These are phyloP conservation scores for Bonia amplexicaulis DNA, from an alignment of 176 grass and related monocot species.

Conservation along the genomic window DNA sequence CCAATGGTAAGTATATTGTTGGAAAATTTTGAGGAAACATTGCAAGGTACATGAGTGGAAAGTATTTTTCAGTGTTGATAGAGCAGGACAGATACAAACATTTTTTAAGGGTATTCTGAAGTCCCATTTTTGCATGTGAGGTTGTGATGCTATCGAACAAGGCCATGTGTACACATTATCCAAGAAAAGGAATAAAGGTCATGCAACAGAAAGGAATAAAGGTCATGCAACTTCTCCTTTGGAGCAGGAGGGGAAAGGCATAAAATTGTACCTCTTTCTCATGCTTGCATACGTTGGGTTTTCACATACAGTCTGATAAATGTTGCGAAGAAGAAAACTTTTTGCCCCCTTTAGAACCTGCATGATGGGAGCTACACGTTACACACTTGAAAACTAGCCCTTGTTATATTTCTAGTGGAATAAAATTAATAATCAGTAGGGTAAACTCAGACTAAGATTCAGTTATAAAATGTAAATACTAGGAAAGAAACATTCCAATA, in stretches of 20 bases:
- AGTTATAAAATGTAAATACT: background rate
- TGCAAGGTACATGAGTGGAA: background rate
- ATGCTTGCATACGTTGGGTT: constrained; percentile 76
- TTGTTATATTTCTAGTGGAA: constrained; percentile 10
- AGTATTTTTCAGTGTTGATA: background rate
- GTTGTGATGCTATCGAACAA: background rate
- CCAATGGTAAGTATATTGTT: constrained; percentile 6
- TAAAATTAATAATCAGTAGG: background rate
- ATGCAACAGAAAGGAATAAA: constrained; percentile 4
- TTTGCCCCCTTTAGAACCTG: constrained; percentile 91
- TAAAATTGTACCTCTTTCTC: constrained; percentile 65
- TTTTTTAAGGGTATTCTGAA: background rate
- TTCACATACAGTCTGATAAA: constrained; percentile 88
- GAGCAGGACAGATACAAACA: background rate
- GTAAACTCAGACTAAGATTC: constrained; percentile 9
- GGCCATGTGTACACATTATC: background rate
- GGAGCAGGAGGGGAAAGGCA: background rate
- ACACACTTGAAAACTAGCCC: constrained; percentile 10
- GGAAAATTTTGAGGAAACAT: constrained; percentile 1
- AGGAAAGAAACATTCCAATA: background rate
- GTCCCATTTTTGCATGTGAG: background rate
- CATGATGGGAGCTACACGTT: constrained; percentile 13
- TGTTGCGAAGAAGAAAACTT: constrained; percentile 84
- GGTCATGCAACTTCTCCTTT: constrained; percentile 8
- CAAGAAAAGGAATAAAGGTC: background rate